A percentile compares a stretch with the other conserved stretches of the same genome.
These are phyloP conservation scores for Suillus cothurnatus DNA, from an alignment of 768 basidiomycete genomes.

Conservation along the genomic window DNA sequence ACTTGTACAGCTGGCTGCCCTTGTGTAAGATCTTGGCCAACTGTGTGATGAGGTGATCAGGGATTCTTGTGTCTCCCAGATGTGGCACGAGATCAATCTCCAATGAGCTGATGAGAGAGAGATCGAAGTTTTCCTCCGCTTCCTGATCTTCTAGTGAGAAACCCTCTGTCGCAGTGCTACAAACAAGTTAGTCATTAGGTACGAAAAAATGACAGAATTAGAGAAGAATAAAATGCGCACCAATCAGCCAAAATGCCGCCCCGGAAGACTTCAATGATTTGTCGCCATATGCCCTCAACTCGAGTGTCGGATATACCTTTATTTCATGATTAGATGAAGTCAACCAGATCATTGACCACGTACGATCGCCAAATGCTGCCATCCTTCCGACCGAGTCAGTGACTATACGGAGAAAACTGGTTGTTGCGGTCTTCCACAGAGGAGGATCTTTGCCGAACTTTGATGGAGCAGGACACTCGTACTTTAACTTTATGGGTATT, in stretches of 20 bases:
- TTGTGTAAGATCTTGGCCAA: slow-evolving; percentile 72
- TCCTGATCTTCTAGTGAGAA: slow-evolving; percentile 68
- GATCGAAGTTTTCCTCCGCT: slow-evolving; percentile 83
- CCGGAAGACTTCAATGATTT: slow-evolving; percentile 77
- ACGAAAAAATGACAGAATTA: background rate
- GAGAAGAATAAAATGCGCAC: slow-evolving; percentile 43
- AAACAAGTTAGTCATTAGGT: background rate
- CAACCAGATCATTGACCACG: slow-evolving; percentile 15
- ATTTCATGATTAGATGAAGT: background rate
- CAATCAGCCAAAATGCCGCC: slow-evolving; percentile 86
- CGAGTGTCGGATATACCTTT: slow-evolving; percentile 62
- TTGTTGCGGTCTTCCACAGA: slow-evolving; percentile 95
- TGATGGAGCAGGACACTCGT: slow-evolving; percentile 89
- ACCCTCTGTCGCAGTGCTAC: slow-evolving; percentile 58
- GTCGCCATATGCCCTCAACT: slow-evolving; percentile 84
- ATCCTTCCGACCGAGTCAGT: slow-evolving; percentile 64
- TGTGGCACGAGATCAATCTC: slow-evolving; percentile 82
- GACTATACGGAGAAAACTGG: slow-evolving; percentile 71
- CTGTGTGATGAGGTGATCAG: slow-evolving; percentile 68
- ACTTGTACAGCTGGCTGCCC: slow-evolving; percentile 67
- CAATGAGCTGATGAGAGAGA: slow-evolving; percentile 73
- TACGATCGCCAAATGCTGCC: slow-evolving; percentile 52
- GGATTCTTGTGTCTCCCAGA: slow-evolving; percentile 66
- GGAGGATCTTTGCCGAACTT: slow-evolving; percentile 87
- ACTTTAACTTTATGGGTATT: slow-evolving; percentile 91